Conservation (phyloP, 192 early-diverging fungal genomes). For the Podila clonocystis region DNA sequence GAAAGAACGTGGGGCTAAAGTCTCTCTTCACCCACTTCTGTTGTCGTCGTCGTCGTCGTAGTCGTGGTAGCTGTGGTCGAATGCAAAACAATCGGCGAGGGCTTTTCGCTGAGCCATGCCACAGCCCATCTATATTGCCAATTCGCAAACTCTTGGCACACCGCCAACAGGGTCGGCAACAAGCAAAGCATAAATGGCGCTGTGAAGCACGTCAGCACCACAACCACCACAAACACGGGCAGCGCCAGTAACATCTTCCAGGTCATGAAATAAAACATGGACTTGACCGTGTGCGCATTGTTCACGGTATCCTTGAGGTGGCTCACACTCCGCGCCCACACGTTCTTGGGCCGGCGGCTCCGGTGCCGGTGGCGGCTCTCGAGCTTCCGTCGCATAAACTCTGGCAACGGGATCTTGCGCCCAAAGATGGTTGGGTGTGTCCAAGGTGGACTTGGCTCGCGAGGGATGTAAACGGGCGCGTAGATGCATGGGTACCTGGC, state of each 20-base stretch:
- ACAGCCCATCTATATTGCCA: conserved; percentile 45
- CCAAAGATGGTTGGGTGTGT: background rate
- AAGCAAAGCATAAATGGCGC: conserved; percentile 39
- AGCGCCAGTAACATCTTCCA: conserved; percentile 38
- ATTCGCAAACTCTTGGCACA: conserved; percentile 13
- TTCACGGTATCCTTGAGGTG: conserved; percentile 16
- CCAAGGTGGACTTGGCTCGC: background rate
- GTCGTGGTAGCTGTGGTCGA: background rate
- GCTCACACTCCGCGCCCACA: conserved; percentile 9
- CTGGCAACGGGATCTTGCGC: background rate
- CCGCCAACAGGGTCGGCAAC: conserved; percentile 19
- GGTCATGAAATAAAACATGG: conserved; percentile 31
- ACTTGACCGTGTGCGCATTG: conserved; percentile 19
- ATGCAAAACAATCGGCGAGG: conserved; percentile 21
- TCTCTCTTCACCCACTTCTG: no score
- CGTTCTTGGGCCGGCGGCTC: conserved; percentile 22
- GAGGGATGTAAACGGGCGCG: conserved; percentile 17
- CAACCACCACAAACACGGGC: conserved; percentile 9
- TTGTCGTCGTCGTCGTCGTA: no score
- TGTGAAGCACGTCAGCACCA: conserved; percentile 16
- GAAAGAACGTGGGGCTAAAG: no score
- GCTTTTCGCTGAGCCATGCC: conserved; percentile 34
- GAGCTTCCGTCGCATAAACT: background rate
- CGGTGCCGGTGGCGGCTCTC: conserved; percentile 15
- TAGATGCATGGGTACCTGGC: conserved; percentile 14